Base-by-base conservation (phyloP, 1,284 basidiomycete species). In the Violaceomyces palustris region DNA sequence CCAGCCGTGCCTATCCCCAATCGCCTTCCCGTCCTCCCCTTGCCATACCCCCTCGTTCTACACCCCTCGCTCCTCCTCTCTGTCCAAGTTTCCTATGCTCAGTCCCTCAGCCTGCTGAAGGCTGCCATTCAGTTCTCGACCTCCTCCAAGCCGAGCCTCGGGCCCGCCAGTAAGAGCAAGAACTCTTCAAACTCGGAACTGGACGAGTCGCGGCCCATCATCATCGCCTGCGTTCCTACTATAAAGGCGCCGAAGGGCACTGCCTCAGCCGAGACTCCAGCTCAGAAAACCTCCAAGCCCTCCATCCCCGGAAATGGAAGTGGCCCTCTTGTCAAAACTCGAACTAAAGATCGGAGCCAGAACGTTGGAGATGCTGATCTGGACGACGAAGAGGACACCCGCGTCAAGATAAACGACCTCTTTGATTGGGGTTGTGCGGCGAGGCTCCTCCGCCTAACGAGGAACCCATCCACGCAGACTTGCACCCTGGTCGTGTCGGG, bases 31-130 rank as follows among this genome's bases (percentile, higher is more conserved):
- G 61, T 70, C 35, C 49, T 73, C 36, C 60, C 53, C 6, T 56
- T 73, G 7, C 69, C 69, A 1, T 72, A 72, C 35, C 69, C 69
- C 10, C 58, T 67, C 22, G 55, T 73, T 14, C 50, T 73, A 23
- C 65, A 72, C 42, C 70, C 70, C 18, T 64, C 62, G 10, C 58
- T 73, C 14, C 42, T 73, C n/a, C 61, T 73, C 35, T 61, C 59
- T 33, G 60, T 73, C 38, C 61, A 64, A 29, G 48, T 72, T 35
- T 59, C 61, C 3, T 68, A 73, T 38, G 53, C 59, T 12, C 59
- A 70, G 39, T 64, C 67, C 9, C 54, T 73, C 29, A 54, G 51
- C 32, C 57, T 73, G n/a, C 61, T 73, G 61, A 67, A 68, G 45
- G 64, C 69, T 11, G 67, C 67, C 10, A 42, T 70, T n/a, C 50